These are phyloP conservation scores for Aspergillus ostianus DNA, from an alignment of 495 filamentous ascomycete species.

Conservation along the genomic window DNA sequence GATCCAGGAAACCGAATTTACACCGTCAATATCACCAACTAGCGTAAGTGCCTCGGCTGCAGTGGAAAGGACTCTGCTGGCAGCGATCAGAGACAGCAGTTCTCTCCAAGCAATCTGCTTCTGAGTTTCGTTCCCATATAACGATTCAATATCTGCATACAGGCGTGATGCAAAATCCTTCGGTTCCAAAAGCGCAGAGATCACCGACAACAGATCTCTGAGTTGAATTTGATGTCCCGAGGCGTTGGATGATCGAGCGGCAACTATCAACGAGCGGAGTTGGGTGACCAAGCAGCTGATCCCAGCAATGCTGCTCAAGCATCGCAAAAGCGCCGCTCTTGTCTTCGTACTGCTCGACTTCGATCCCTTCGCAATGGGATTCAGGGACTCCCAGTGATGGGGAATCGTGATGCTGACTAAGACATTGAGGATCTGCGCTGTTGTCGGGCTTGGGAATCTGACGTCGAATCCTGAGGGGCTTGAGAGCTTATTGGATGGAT, in stretches of 20 bases:
- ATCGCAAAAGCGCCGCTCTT: conserved; percentile 55
- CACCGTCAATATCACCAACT: conserved; percentile 29
- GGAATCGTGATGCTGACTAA: conserved; percentile 69
- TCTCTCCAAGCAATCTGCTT: conserved; percentile 65
- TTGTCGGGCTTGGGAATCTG: conserved; percentile 57
- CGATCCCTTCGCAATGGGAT: conserved; percentile 38
- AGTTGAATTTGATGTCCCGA: conserved; percentile 30
- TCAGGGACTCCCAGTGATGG: conserved; percentile 70
- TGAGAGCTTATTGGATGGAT: conserved; percentile 32
- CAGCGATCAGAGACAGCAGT: conserved; percentile 60
- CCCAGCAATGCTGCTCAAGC: conserved; percentile 70
- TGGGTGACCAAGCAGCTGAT: conserved; percentile 65
- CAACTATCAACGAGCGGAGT: conserved; percentile 52
- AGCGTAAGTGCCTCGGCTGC: conserved; percentile 73
- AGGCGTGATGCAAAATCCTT: conserved; percentile 53
- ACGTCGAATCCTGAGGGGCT: conserved; percentile 53
- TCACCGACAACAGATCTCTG: conserved; percentile 42
- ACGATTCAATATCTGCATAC: conserved; percentile 44
- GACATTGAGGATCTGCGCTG: conserved; percentile 67
- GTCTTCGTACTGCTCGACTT: conserved; percentile 31
- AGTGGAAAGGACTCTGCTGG: conserved; percentile 68
- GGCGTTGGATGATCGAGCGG: conserved; percentile 28
- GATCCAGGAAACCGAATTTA: conserved; percentile 55
- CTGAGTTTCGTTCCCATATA: conserved; percentile 31
- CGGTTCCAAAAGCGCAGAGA: conserved; percentile 55